phyloP scores from a whole-genome alignment of 75 land plant species.

The Pinus tabuliformis region DNA sequence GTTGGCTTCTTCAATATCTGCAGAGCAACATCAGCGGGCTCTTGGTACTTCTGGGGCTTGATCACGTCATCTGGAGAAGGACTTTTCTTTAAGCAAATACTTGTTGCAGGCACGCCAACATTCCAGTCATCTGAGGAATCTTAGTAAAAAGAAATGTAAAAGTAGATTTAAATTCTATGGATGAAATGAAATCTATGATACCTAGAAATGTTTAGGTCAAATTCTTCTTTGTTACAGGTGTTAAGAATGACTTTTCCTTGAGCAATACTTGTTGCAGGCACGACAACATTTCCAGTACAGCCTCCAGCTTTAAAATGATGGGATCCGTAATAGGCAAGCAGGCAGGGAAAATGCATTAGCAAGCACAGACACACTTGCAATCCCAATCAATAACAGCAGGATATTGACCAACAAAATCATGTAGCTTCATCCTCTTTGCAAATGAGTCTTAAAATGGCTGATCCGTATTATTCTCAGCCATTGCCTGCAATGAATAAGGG shows the following conservation, averaged over 20 bases:
- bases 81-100: no score
- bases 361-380: not conserved
- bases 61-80: not conserved
- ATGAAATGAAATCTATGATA: slow-evolving; percentile 1
- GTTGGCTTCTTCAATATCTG: not conserved
- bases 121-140: not conserved
- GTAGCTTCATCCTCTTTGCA: slow-evolving; percentile 1
- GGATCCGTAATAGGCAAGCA: not conserved
- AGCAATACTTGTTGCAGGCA: not conserved
- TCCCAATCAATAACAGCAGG: not conserved
- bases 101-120: no score
- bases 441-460: not conserved
- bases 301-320: not conserved
- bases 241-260: slow-evolving; percentile 4
- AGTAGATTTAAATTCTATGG: not conserved
- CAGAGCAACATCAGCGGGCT: not conserved
- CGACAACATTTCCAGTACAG: not conserved
- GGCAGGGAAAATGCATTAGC: not conserved
- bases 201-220: slow-evolving; percentile 4
- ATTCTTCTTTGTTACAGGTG: no score
- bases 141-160: not conserved
- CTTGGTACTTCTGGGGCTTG: not conserved
- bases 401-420: not conserved
- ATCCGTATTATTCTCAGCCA: not conserved
- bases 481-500: not conserved